Evolutionary conservation across 2,329 filamentous ascomycete genomes (phyloP), one percentile per base, ranked within the genome.

Genomic region (Talaromyces albobiverticillius): DNA sequence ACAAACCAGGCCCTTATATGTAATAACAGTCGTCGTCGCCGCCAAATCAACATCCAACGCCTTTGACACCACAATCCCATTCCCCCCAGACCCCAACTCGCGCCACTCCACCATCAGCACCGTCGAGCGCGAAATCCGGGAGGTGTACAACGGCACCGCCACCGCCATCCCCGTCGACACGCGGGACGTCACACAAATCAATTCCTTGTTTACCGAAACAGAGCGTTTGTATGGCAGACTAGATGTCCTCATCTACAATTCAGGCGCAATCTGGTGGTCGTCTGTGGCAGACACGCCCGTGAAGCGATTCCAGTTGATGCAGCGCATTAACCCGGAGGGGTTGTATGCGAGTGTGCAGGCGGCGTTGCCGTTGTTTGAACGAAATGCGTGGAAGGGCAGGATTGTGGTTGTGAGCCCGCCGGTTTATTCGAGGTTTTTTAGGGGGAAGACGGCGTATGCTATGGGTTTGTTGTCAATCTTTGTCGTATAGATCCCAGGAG

Each of bases 401-500:
- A 82, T 95, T 57, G 75, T 95, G 43, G 87, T 94, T 52, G 87
- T 95, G 52, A 88, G 85, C 64, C 90, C 90, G 22, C 90, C 90
- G 1, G 92, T 95, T 54, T 95, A 95, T 71, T 88, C 83, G 59
- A 80, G 90, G 26, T 95, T 95, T 71, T 92, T 94, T 69, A 75
- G 88, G 20, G 90, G 90, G 10, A 95, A 95, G 79, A 89, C 89
- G 1, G 89, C 87, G 13, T 95, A 95, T 72, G 89, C 90, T 0
- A 82, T 84, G 71, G 80, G 79, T 59, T n/a, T n/a, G n/a, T n/a
- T n/a, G n/a, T n/a, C n/a, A n/a, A n/a, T n/a, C n/a, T n/a, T n/a
- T n/a, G n/a, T n/a, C n/a, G n/a, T n/a, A n/a, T n/a, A n/a, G n/a
- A n/a, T n/a, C n/a, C n/a, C n/a, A n/a, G n/a, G n/a, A n/a, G n/a